These are phyloP conservation scores for Pythium folliculosum DNA, from an alignment of 352 stramenopile species.

Conservation along the genomic window DNA sequence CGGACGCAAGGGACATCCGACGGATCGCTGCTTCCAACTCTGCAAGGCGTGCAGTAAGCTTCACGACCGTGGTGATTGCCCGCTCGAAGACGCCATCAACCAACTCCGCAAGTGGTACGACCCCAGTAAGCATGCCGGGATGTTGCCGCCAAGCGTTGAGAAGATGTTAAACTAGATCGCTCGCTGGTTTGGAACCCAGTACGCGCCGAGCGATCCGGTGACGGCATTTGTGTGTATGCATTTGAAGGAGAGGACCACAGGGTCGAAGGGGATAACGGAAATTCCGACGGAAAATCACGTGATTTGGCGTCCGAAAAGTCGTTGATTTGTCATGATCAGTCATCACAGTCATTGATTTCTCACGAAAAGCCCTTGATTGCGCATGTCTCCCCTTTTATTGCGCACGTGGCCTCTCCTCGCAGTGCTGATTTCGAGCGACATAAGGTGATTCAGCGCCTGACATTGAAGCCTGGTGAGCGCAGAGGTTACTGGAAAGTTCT, in stretches of 20 bases:
- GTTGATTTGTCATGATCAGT: not conserved
- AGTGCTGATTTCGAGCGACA: slow-evolving; percentile 5
- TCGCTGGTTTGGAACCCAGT: slow-evolving; percentile 10
- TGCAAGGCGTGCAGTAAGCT: slow-evolving; percentile 7
- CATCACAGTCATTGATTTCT: slow-evolving; percentile 6
- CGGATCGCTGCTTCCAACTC: slow-evolving; percentile 7
- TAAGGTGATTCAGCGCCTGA: slow-evolving; percentile 6
- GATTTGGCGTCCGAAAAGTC: not conserved
- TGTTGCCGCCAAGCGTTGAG: slow-evolving; percentile 7
- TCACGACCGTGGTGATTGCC: slow-evolving; percentile 10
- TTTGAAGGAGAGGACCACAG: slow-evolving; percentile 4
- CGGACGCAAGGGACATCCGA: slow-evolving; percentile 12
- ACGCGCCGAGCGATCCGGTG: slow-evolving; percentile 9
- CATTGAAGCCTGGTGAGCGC: slow-evolving; percentile 12
- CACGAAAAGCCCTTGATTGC: not conserved
- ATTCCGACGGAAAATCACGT: not conserved
- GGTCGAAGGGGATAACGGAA: not conserved
- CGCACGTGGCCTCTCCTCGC: not conserved
- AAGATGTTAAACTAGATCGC: slow-evolving; percentile 18
- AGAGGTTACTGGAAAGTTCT: slow-evolving; percentile 16
- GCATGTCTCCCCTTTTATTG: not conserved
- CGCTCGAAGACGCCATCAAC: slow-evolving; percentile 8
- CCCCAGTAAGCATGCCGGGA: slow-evolving; percentile 8
- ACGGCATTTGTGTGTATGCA: slow-evolving; percentile 13
- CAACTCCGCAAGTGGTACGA: slow-evolving; percentile 7